Percentiles rank a stretch among this genome's conserved stretches.
Evolutionary conservation across 805 yeast genomes (phyloP).

Genomic region (Metschnikowia drakensbergensis): DNA sequence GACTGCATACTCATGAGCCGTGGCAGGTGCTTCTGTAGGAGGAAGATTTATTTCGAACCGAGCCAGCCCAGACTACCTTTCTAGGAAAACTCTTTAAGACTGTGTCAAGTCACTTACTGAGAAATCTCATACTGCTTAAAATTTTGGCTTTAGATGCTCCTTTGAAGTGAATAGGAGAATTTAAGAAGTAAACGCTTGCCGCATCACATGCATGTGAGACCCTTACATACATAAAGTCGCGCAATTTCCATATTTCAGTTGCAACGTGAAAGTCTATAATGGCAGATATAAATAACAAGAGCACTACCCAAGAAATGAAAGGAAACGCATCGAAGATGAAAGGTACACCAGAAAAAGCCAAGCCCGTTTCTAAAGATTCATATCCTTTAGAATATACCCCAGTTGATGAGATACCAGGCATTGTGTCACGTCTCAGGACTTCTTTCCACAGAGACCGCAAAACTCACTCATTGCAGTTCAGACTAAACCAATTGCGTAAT

Average conservation of each 20-base stretch:
- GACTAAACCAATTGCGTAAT: conserved; percentile 63
- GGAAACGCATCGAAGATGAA: neutral
- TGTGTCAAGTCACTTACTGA: too few relatives aligned
- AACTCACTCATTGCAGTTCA: conserved; percentile 48
- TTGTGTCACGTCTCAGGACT: conserved; percentile 40
- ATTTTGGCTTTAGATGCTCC: neutral
- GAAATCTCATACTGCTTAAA: too few relatives aligned
- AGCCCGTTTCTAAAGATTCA: neutral
- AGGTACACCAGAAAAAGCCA: neutral
- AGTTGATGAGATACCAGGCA: conserved; percentile 43
- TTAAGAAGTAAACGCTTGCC: neutral
- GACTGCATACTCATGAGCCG: neutral
- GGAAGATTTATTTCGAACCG: neutral
- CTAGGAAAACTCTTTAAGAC: too few relatives aligned
- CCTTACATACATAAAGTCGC: neutral
- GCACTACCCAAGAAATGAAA: neutral
- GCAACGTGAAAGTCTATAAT: neutral
- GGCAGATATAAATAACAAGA: neutral
- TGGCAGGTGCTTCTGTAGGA: neutral
- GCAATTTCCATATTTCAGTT: neutral
- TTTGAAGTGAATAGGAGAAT: neutral
- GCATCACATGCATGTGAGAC: neutral
- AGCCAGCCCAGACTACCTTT: neutral
- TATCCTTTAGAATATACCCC: conserved; percentile 40
- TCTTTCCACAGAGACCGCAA: conserved; percentile 45